phyloP scores from a whole-genome alignment of 495 filamentous ascomycete genomes.

The Collariella sp. region DNA sequence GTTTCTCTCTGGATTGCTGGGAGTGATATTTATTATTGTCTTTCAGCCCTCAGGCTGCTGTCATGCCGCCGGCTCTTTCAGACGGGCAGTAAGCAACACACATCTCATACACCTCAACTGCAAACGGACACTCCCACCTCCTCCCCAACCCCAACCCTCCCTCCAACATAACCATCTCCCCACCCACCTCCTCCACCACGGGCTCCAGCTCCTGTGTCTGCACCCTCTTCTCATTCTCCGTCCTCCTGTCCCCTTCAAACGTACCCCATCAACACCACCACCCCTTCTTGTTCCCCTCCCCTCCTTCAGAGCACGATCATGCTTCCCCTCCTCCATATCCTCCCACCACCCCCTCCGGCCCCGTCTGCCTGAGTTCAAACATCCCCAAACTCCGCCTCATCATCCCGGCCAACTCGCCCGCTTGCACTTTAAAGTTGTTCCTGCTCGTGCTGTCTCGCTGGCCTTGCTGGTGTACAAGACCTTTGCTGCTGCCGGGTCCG shows the following conservation, averaged over 20 bases:
- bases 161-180: neutral
- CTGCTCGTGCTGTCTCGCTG: neutral
- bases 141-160: constrained; percentile 10
- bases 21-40: no score
- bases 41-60: no score
- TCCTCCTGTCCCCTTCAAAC: constrained; percentile 1
- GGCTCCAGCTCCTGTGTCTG: neutral
- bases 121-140: no score
- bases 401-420: constrained; percentile 24
- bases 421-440: constrained; percentile 32
- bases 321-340: constrained; percentile 8
- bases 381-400: constrained; percentile 34
- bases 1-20: no score
- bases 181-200: neutral
- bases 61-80: no score
- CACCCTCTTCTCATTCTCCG: constrained; percentile 5
- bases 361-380: constrained; percentile 25
- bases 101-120: no score
- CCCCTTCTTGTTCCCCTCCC: constrained; percentile 2
- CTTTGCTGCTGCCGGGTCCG: no score
- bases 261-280: neutral
- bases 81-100: no score
- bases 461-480: neutral
- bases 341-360: constrained; percentile 20
- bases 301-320: no score